These are phyloP conservation scores for Scenedesmus sp. DNA, from an alignment of 163 green algal genomes.

Conservation along the genomic window DNA sequence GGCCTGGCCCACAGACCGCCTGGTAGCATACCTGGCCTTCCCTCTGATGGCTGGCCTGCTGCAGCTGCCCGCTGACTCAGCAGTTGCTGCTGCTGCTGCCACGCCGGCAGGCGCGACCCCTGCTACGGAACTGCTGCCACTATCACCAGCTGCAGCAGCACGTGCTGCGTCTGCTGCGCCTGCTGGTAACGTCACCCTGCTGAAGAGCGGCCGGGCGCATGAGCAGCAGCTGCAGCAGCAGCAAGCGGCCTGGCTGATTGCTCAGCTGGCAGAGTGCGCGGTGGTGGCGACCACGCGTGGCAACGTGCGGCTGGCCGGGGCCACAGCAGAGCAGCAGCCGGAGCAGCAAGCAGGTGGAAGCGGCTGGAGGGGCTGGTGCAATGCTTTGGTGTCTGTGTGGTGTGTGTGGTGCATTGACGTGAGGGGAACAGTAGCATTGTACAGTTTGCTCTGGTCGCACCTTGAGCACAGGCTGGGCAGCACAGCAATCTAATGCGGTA, in stretches of 20 bases:
- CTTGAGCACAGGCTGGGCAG: no score
- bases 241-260: background rate
- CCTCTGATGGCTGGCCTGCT: slow-evolving; percentile 45
- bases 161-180: background rate
- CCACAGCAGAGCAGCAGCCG: background rate
- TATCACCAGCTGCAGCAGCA: slow-evolving; percentile 10
- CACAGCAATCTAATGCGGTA: background rate
- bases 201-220: background rate
- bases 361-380: no score
- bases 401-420: background rate
- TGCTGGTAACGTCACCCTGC: background rate
- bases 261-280: background rate
- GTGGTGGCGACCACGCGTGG: background rate
- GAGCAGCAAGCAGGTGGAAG: background rate
- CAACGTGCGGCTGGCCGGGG: background rate
- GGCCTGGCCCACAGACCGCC: background rate
- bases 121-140: background rate
- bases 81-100: background rate
- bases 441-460: no score
- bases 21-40: slow-evolving; percentile 49
- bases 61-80: background rate
- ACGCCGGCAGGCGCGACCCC: background rate
- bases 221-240: background rate
- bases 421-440: no score
- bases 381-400: no score